Base-by-base conservation (phyloP, 202 grass and related monocot genomes). In the Schoenoplectus tabernaemontani region DNA sequence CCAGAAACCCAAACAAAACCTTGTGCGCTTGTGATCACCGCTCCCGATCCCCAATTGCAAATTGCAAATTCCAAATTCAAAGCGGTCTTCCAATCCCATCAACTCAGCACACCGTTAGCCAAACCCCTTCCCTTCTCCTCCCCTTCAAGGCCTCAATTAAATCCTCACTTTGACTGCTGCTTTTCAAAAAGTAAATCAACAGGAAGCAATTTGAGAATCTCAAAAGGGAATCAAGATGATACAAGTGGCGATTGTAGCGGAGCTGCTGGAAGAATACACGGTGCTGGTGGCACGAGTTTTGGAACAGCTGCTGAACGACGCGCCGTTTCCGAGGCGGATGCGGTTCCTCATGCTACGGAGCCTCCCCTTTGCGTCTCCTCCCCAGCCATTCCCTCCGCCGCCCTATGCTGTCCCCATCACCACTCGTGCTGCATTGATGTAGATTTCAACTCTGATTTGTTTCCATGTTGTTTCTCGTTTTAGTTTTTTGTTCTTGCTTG, bases 221-320 rank as follows among this genome's bases (percentile, higher is more conserved):
- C 10, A 59, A 11, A 44, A 54, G 70, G 28, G 26, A 34, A 36
- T 53, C 30, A 33, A 81, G 85, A 96, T 96, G 87, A 85, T 96
- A 57, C 86, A 87, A 1, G 86, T 96, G 38, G 93, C 82, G 7
- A 64, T 96, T 38, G 93, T 92, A 37, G 93, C 93, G 57, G 90
- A 96, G 90, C 85, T 96, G 47, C 75, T 96, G 50, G 87, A 96
- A 76, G 89, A 96, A 76, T 96, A 96, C 87, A 96, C 93, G 36
- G 79, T 62, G 81, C 79, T 92, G 76, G 82, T 96, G 79, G 89
- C 93, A 3, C 72, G 84, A 80, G 87, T 96, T 76, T 64, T 96
- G 85, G 85, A 90, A 82, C 86, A 96, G 87, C 87, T 96, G 69
- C 74, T 96, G 63, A 46, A 28, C 87, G 87, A 83, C 48, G 90